A percentile compares a stretch with the other conserved stretches of the same genome.
These are phyloP conservation scores for Tylopilus felleus DNA, from an alignment of 768 basidiomycete species.

Conservation along the genomic window DNA sequence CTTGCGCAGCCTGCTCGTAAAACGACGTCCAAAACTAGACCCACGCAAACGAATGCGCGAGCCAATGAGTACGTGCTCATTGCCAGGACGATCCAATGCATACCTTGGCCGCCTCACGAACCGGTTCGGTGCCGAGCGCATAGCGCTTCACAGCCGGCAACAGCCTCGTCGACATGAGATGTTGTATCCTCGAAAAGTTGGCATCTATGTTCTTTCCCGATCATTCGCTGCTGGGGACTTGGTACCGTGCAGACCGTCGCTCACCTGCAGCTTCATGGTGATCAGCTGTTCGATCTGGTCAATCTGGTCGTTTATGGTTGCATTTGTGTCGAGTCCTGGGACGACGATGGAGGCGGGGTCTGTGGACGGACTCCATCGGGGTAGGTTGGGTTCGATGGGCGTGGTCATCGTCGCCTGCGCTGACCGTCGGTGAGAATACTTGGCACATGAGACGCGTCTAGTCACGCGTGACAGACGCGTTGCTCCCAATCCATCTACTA, in stretches of 20 bases:
- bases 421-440: not conserved
- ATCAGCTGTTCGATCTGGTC: constrained; percentile 96
- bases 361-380: constrained; percentile 62
- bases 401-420: constrained; percentile 21
- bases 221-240: constrained; percentile 12
- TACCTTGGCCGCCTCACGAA: constrained; percentile 88
- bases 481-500: no score
- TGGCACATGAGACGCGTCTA: not conserved
- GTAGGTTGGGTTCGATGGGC: constrained; percentile 56
- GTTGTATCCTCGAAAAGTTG: constrained; percentile 88
- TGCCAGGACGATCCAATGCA: constrained; percentile 19
- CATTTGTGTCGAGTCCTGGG: constrained; percentile 68
- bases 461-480: not conserved
- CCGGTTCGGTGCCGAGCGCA: constrained; percentile 81
- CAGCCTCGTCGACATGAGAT: constrained; percentile 73
- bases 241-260: not conserved
- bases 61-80: not conserved
- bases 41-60: not conserved
- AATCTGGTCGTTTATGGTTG: constrained; percentile 75
- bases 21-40: constrained; percentile 93
- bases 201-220: constrained; percentile 77
- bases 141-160: constrained; percentile 90
- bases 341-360: constrained; percentile 64
- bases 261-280: constrained; percentile 84
- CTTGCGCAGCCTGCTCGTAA: constrained; percentile 90